These are phyloP conservation scores for Melocanna baccifera DNA, from an alignment of 176 grass and related monocot genomes.

Conservation along the genomic window DNA sequence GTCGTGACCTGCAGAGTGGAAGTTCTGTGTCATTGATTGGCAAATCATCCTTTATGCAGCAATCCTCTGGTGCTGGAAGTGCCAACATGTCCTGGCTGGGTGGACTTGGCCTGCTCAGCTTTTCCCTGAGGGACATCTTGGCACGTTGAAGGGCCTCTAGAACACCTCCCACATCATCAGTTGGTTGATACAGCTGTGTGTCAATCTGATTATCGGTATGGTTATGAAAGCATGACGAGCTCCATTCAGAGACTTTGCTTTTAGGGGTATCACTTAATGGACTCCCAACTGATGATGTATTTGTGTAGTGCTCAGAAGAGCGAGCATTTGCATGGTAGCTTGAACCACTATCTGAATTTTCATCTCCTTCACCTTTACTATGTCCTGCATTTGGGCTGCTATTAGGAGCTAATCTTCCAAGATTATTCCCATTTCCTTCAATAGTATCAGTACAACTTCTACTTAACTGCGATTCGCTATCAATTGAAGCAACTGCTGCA, in stretches of 20 bases:
- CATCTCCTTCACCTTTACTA: constrained; percentile 15
- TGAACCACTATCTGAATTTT: constrained; percentile 53
- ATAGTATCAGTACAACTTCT: constrained; percentile 14
- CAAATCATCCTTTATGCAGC: constrained; percentile 23
- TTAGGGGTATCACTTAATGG: constrained; percentile 44
- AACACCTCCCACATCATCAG: constrained; percentile 57
- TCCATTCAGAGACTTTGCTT: constrained; percentile 52
- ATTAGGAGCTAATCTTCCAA: constrained; percentile 3
- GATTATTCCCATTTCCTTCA: constrained; percentile 27
- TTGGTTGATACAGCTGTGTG: constrained; percentile 38
- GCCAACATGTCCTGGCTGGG: constrained; percentile 33
- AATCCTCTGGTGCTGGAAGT: constrained; percentile 39
- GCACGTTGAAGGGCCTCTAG: constrained; percentile 75
- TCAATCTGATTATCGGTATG: constrained; percentile 49
- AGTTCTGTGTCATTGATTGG: constrained; percentile 27
- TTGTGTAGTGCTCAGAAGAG: constrained; percentile 20
- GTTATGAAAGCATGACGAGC: constrained; percentile 52
- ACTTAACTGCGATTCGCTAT: constrained; percentile 14
- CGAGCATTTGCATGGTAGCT: constrained; percentile 25
- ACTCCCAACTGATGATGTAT: constrained; percentile 48
- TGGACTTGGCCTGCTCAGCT: constrained; percentile 38
- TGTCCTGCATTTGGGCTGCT: constrained; percentile 3
- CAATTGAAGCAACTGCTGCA: constrained; percentile 20
- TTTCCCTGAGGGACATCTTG: constrained; percentile 69
- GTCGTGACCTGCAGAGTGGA: constrained; percentile 25